Evolutionary conservation across 352 stramenopile genomes (phyloP).

Genomic region (Phytophthora litchii): DNA sequence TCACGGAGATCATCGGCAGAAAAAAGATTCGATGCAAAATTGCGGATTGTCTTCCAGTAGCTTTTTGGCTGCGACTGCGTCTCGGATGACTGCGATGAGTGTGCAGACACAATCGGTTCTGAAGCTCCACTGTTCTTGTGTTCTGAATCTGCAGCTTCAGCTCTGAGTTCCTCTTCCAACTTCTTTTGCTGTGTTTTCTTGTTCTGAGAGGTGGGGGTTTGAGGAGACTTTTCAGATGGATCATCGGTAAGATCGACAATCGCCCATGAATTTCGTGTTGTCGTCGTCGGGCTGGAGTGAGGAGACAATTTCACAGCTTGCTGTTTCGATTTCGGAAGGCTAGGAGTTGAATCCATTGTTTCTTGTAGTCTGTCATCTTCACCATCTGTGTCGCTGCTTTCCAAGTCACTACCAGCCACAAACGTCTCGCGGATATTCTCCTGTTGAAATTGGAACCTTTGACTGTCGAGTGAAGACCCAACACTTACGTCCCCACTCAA

Average conservation of each 20-base stretch:
- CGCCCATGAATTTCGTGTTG: conserved; percentile 9
- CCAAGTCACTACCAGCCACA: conserved; percentile 49
- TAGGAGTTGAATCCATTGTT: conserved; percentile 8
- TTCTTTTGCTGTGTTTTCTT: conserved; percentile 1
- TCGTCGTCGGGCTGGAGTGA: conserved; percentile 6
- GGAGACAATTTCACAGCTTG: neutral
- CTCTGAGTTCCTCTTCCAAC: neutral
- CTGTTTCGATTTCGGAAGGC: neutral
- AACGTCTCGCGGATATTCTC: conserved; percentile 63
- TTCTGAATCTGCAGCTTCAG: neutral
- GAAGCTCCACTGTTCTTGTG: neutral
- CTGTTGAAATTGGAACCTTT: conserved; percentile 50
- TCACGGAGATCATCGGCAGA: conserved; percentile 3
- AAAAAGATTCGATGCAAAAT: conserved; percentile 16
- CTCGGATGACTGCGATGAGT: conserved; percentile 4
- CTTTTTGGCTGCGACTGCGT: conserved; percentile 10
- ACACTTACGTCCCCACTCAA: conserved; percentile 15
- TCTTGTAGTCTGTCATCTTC: conserved; percentile 12
- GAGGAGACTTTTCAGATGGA: conserved; percentile 6
- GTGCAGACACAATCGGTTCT: neutral
- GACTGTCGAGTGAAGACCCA: conserved; percentile 27
- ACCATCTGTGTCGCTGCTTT: conserved; percentile 48
- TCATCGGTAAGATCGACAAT: conserved; percentile 30
- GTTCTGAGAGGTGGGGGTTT: neutral
- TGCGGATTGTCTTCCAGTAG: neutral